Percentiles rank a stretch among this genome's conserved stretches.
These are phyloP conservation scores for Phytophthora hybrid DNA, from an alignment of 352 stramenopile species.

Conservation along the genomic window DNA sequence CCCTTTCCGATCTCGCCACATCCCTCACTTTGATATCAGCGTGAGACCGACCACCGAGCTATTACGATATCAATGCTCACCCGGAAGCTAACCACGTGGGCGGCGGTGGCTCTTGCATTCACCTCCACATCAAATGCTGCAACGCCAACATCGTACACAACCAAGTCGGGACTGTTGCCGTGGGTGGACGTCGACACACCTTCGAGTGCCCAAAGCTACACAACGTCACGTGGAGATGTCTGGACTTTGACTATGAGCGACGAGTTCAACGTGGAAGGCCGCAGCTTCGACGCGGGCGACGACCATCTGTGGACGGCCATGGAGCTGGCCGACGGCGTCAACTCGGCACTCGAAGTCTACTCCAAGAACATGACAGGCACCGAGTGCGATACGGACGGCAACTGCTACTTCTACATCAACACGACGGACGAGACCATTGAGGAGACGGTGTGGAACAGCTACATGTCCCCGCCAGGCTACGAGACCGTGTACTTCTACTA, in stretches of 20 bases:
- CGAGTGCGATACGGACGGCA: slow-evolving; percentile 50
- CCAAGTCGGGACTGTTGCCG: slow-evolving; percentile 48
- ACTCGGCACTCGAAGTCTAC: slow-evolving; percentile 69
- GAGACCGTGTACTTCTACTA: slow-evolving; percentile 57
- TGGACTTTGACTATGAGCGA: slow-evolving; percentile 77
- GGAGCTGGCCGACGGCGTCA: slow-evolving; percentile 66
- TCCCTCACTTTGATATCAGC: no score
- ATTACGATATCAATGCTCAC: background rate
- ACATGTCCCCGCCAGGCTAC: slow-evolving; percentile 58
- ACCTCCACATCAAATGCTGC: no score
- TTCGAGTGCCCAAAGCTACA: slow-evolving; percentile 41
- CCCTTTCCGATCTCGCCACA: no score
- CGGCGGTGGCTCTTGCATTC: no score
- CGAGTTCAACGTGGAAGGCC: slow-evolving; percentile 48
- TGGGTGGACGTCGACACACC: slow-evolving; percentile 68
- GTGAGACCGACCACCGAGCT: no score
- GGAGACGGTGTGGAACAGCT: slow-evolving; percentile 69
- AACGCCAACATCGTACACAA: background rate
- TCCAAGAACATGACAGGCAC: slow-evolving; percentile 72
- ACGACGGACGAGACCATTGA: slow-evolving; percentile 51
- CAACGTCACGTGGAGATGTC: slow-evolving; percentile 55
- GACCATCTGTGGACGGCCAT: slow-evolving; percentile 94
- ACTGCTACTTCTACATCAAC: slow-evolving; percentile 75
- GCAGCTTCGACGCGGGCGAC: slow-evolving; percentile 90
- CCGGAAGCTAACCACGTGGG: no score